Evolutionary conservation across 441 rosid species (phyloP), one percentile per base, ranked within the genome.

Genomic region (Pelargonium citronellum): DNA sequence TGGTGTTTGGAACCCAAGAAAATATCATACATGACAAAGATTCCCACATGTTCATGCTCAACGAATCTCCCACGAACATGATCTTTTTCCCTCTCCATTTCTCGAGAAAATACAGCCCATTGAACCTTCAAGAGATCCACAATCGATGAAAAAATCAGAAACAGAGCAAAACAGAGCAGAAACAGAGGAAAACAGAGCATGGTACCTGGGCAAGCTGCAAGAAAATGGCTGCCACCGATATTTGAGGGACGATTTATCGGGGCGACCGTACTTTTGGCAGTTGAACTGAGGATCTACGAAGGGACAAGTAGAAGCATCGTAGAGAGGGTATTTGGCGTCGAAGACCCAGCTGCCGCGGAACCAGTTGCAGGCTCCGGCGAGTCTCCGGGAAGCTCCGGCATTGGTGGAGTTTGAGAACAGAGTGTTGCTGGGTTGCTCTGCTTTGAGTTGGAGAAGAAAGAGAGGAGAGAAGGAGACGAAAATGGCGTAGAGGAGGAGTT

Each of bases 221-320:
- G 79, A 79, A 76, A 71, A 87, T 13, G 97, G 99, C 68, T 91
- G 96, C 97, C 99, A 94, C 51, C 96, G 79, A 71, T 85, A 91
- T 64, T 86, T 89, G 69, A 83, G 91, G 68, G 91, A 94, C 39
- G 57, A 62, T 5, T 24, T 64, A 68, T 94, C 99, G 2, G 87
- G 93, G 2, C 99, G 90, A 20, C 96, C 97, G 71, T 84, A 83
- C 76, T 81, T 89, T 46, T 80, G 76, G 83, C 99, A 94, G 74
- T 94, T 75, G 83, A 94, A 94, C 72, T 90, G 78, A 17, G 87
- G 82, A 71, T 89, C 91, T 61, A 91, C 72, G 86, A 90, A 91
- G 44, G 99, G 97, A 62, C 99, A 94, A 30, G 66, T 80, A 0
- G 83, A 81, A 27, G 87, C 64, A 74, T 83, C 78, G 64, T 94